Percentiles rank a stretch among this genome's conserved stretches.
Evolutionary conservation across 2,329 filamentous ascomycete genomes (phyloP).

Genomic region (Leptodontidium sp.): DNA sequence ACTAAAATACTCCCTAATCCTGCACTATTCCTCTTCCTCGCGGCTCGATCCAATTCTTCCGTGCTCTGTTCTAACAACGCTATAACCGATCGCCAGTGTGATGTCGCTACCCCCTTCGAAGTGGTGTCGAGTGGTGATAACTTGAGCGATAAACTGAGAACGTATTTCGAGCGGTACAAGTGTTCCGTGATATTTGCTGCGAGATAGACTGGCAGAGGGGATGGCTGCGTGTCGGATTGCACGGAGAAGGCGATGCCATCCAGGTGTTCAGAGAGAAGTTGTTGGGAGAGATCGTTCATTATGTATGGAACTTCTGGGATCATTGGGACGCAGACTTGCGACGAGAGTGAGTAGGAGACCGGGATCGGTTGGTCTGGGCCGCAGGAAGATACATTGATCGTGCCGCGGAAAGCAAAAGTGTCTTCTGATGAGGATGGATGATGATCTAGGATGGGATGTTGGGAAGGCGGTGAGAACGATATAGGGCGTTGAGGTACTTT

Average conservation of each 20-base stretch:
- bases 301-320: conserved; percentile 11
- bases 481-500: conserved; percentile 7
- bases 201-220: conserved; percentile 17
- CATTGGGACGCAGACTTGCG: conserved; percentile 11
- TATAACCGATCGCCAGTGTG: conserved; percentile 17
- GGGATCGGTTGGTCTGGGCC: conserved; percentile 10
- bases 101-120: not conserved
- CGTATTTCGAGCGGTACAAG: conserved; percentile 18
- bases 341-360: conserved; percentile 15
- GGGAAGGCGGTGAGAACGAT: conserved; percentile 16
- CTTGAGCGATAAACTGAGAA: conserved; percentile 21
- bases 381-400: conserved; percentile 10
- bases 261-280: conserved; percentile 15
- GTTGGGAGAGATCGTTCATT: conserved; percentile 13
- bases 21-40: conserved; percentile 2
- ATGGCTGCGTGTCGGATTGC: not conserved
- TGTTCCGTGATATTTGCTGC: conserved; percentile 22
- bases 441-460: conserved; percentile 15
- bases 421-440: not conserved
- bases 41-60: conserved; percentile 11
- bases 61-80: conserved; percentile 17
- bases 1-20: conserved; percentile 20
- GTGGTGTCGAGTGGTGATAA: conserved; percentile 10
- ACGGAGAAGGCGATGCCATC: conserved; percentile 9
- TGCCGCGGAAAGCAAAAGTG: conserved; percentile 7